Evolutionary conservation across 345 rosid species (phyloP).

Genomic region (Citrus medica): DNA sequence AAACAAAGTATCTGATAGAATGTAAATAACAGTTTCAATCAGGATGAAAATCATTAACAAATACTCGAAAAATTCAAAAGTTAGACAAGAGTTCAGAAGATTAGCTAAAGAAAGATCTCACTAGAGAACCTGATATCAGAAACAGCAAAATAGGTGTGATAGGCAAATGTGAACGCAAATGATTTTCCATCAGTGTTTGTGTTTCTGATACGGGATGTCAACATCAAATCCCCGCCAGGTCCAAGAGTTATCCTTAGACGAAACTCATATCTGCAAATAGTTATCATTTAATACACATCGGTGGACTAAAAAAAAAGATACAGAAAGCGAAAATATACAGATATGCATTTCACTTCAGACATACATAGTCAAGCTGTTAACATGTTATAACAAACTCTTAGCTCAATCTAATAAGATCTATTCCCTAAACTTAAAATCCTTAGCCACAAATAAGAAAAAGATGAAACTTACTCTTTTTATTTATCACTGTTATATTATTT

Average conservation of each 20-base stretch:
- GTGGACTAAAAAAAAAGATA: neutral
- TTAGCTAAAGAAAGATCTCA: neutral
- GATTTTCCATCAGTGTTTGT: slow-evolving; percentile 57
- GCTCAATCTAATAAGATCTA: neutral
- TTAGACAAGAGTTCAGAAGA: neutral
- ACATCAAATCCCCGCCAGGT: slow-evolving; percentile 54
- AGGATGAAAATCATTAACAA: neutral
- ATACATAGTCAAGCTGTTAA: neutral
- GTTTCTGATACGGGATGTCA: slow-evolving; percentile 61
- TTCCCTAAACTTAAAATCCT: neutral
- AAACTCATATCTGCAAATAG: slow-evolving; percentile 42
- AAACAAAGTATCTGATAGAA: neutral
- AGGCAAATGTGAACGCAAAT: slow-evolving; percentile 58
- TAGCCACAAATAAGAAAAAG: neutral
- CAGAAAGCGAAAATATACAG: neutral
- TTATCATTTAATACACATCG: neutral
- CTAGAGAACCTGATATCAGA: slow-evolving; percentile 51
- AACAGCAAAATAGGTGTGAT: slow-evolving; percentile 53
- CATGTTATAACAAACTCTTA: neutral
- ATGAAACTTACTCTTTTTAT: neutral
- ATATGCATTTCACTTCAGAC: neutral
- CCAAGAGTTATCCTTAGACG: slow-evolving; percentile 55
- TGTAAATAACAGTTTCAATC: neutral
- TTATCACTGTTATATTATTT: too few relatives aligned
- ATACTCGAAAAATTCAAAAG: neutral